A percentile compares a stretch with the other conserved stretches of the same genome.
These are phyloP conservation scores for Protomyces arabidopsidicola DNA, from an alignment of 1,139 yeast genomes.

Conservation along the genomic window DNA sequence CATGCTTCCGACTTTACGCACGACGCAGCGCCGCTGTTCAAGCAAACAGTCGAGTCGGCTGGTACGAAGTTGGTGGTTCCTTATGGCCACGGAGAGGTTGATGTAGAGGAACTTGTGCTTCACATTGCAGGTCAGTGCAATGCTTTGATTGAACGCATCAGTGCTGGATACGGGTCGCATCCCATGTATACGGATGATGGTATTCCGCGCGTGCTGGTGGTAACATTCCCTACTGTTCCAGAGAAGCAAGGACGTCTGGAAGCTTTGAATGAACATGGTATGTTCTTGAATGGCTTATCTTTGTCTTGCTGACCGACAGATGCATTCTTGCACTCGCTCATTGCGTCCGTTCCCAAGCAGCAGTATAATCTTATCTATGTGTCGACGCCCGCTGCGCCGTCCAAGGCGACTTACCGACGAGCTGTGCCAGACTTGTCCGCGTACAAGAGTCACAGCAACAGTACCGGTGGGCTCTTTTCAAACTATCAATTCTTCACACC, in stretches of 20 bases:
- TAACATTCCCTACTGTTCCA: constrained; percentile 14
- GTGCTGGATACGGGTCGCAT: constrained; percentile 14
- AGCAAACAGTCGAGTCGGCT: constrained; percentile 8
- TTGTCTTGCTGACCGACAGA: neutral
- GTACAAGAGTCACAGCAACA: neutral
- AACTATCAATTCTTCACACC: constrained; percentile 52
- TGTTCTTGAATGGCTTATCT: neutral
- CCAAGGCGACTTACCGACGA: constrained; percentile 17
- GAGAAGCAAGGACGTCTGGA: neutral
- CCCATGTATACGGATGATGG: constrained; percentile 12
- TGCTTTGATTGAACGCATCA: constrained; percentile 11
- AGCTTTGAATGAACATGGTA: neutral
- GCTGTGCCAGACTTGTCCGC: constrained; percentile 1
- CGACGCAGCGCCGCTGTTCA: constrained; percentile 19
- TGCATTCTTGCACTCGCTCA: constrained; percentile 18
- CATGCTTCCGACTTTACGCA: constrained; percentile 20
- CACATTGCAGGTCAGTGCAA: constrained; percentile 10
- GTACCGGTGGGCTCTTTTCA: constrained; percentile 41
- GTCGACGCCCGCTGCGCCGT: constrained; percentile 21
- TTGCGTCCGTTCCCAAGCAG: constrained; percentile 3
- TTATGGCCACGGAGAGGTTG: constrained; percentile 21
- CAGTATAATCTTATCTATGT: constrained; percentile 19
- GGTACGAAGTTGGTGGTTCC: constrained; percentile 26
- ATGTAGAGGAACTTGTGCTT: constrained; percentile 4
- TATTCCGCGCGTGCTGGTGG: constrained; percentile 1